Evolutionary conservation across 148 eudicot genomes (phyloP), one percentile per base, ranked within the genome.

Genomic region (Rhododendron ferrugineum): DNA sequence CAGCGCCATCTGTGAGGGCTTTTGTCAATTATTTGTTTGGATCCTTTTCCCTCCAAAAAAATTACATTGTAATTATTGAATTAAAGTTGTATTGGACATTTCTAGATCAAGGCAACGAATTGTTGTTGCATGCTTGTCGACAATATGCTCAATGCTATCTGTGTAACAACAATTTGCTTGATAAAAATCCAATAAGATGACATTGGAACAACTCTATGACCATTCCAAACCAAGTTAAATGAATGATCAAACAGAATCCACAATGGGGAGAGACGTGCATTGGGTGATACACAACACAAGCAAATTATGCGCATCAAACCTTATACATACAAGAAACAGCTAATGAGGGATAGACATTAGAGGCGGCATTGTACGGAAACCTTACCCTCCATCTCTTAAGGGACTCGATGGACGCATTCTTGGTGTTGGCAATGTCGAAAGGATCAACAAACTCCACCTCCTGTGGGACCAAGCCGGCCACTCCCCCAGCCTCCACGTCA

Each of bases 371-470:
- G 85, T 44, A 11, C 2, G 64, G 18, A 77, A 47, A 70, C 34
- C 91, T 66, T 89, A 96, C 98, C 98, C 98, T 93, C 98, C 98
- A 96, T 34, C 98, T 88, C 78, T 56, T 90, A 47, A 96, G 94
- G 23, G 91, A 70, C 26, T 93, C 91, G 52, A 85, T 64, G 14
- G 96, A 86, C 14, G 95, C 95, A 75, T 92, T 94, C 86, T 96
- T 96, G 81, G 98, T 94, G 54, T 89, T 91, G 54, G 75, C 94
- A 86, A 96, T 94, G 84, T 93, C 98, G 79, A 96, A 96, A 86
- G 98, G 98, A 47, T 93, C 98, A 2, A 76, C 75, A 11, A 85
- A 89, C 4, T 81, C 89, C 8, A 78, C 90, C 2, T 86, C 87
- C 2, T 15, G 18, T 15, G 14, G 40, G 4, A 77, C 37, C 49